These are phyloP conservation scores for Gnomoniopsis smithogilvyi DNA, from an alignment of 2,329 filamentous ascomycete species.

Conservation along the genomic window DNA sequence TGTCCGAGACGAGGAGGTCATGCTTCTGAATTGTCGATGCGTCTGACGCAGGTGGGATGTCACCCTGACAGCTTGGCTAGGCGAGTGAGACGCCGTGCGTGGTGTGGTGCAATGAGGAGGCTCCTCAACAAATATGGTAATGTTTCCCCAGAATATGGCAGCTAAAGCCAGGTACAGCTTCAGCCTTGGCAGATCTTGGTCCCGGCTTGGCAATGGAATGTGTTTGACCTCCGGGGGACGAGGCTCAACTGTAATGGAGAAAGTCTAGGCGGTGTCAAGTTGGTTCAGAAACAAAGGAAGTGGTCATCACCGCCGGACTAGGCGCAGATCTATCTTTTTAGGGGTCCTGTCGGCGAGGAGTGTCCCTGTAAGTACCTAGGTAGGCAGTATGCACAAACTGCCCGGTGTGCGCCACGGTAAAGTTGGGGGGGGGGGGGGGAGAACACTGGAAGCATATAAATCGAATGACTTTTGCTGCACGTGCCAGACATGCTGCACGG, in stretches of 20 bases:
- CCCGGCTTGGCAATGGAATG: too few species aligned
- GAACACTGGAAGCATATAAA: too few species aligned
- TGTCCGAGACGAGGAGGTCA: not conserved
- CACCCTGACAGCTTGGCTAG: conserved; percentile 2
- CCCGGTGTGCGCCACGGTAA: too few species aligned
- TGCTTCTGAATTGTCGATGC: not conserved
- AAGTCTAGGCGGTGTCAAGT: not conserved
- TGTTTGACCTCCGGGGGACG: not conserved
- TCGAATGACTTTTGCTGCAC: too few species aligned
- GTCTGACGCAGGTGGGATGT: conserved; percentile 11
- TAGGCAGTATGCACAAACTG: too few species aligned
- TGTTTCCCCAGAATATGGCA: not conserved
- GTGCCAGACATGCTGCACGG: too few species aligned
- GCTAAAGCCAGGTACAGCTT: not conserved
- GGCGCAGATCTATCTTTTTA: not conserved
- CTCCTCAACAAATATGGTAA: not conserved
- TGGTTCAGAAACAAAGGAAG: not conserved
- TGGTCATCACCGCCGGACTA: not conserved
- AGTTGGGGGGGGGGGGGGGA: too few species aligned
- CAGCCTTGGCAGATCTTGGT: conserved; percentile 4
- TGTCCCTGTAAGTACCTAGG: not conserved
- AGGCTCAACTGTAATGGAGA: conserved; percentile 2
- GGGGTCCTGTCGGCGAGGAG: not conserved
- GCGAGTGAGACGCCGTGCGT: not conserved
- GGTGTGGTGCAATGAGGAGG: not conserved